Evolutionary conservation across 2,329 filamentous ascomycete species (phyloP).

Genomic region (Colletotrichum eleusines): DNA sequence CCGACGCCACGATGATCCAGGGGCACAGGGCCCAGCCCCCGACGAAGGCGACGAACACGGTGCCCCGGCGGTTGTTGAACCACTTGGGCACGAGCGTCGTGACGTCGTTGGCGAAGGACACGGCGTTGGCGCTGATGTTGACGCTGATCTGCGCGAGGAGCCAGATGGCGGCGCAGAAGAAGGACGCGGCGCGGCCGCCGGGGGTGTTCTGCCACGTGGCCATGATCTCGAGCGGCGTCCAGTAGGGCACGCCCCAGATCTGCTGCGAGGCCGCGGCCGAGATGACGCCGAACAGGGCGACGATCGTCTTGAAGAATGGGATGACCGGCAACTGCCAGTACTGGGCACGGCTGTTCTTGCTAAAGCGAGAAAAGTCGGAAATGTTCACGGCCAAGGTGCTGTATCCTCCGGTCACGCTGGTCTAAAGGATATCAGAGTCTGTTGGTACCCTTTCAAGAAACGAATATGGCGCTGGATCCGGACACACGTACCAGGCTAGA

Average conservation of each 20-base stretch:
- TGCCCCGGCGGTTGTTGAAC: slow-evolving; percentile 50
- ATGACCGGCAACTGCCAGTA: slow-evolving; percentile 62
- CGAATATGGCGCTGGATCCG: not conserved
- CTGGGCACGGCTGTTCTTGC: slow-evolving; percentile 57
- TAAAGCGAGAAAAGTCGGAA: slow-evolving; percentile 53
- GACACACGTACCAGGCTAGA: slow-evolving; percentile 49
- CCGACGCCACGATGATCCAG: slow-evolving; percentile 52
- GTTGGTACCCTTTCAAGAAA: not conserved
- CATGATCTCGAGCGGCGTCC: slow-evolving; percentile 63
- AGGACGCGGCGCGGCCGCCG: slow-evolving; percentile 49
- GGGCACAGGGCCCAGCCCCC: slow-evolving; percentile 52
- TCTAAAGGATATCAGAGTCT: slow-evolving; percentile 40
- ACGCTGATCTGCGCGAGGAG: slow-evolving; percentile 56
- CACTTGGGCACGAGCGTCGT: slow-evolving; percentile 48
- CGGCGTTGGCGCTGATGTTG: slow-evolving; percentile 48
- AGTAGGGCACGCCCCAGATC: slow-evolving; percentile 59
- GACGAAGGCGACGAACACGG: slow-evolving; percentile 48
- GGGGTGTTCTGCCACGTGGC: slow-evolving; percentile 52
- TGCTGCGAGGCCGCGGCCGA: slow-evolving; percentile 59
- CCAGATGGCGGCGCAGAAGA: slow-evolving; percentile 48
- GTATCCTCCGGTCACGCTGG: slow-evolving; percentile 63
- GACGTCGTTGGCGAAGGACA: slow-evolving; percentile 49
- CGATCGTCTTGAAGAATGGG: slow-evolving; percentile 60
- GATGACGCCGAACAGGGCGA: slow-evolving; percentile 61
- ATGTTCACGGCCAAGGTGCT: slow-evolving; percentile 64